These are phyloP conservation scores for Wickerhamiella dianesei DNA, from an alignment of 805 yeast species.

Conservation along the genomic window DNA sequence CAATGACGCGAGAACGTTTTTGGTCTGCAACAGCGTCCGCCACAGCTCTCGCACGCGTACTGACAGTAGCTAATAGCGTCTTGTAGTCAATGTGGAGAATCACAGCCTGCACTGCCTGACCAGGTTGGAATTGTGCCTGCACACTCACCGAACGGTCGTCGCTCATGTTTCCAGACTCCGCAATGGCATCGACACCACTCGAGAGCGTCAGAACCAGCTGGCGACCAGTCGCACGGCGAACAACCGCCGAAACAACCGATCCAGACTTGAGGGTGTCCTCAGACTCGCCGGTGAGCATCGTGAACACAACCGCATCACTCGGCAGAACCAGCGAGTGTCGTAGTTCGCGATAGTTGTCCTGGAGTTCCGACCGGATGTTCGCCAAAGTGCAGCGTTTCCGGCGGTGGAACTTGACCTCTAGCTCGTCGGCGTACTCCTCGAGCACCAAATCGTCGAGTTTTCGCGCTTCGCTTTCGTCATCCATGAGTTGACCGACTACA, in stretches of 20 bases:
- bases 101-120: slow-evolving; percentile 81
- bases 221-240: slow-evolving; percentile 45
- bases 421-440: slow-evolving; percentile 84
- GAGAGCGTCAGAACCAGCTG: slow-evolving; percentile 36
- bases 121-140: slow-evolving; percentile 26
- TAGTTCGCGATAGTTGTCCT: slow-evolving; percentile 75
- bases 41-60: slow-evolving; percentile 55
- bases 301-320: slow-evolving; percentile 62
- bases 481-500: slow-evolving; percentile 57
- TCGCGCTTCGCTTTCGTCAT: slow-evolving; percentile 48
- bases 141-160: slow-evolving; percentile 22
- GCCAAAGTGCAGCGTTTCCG: slow-evolving; percentile 68
- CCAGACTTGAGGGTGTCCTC: slow-evolving; percentile 54
- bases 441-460: slow-evolving; percentile 76
- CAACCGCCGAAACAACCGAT: slow-evolving; percentile 58
- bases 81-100: slow-evolving; percentile 57
- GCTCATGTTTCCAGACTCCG: slow-evolving; percentile 25
- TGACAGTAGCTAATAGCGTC: slow-evolving; percentile 59
- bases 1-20: slow-evolving; percentile 28
- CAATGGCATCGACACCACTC: slow-evolving; percentile 48
- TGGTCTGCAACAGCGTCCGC: slow-evolving; percentile 33
- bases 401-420: slow-evolving; percentile 46
- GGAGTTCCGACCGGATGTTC: slow-evolving; percentile 74
- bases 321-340: slow-evolving; percentile 57
- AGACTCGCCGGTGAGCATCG: slow-evolving; percentile 80